A percentile compares a stretch with the other conserved stretches of the same genome.
phyloP scores from a whole-genome alignment of 2,329 filamentous ascomycete genomes.

The Hirsutella rhossiliensis region DNA sequence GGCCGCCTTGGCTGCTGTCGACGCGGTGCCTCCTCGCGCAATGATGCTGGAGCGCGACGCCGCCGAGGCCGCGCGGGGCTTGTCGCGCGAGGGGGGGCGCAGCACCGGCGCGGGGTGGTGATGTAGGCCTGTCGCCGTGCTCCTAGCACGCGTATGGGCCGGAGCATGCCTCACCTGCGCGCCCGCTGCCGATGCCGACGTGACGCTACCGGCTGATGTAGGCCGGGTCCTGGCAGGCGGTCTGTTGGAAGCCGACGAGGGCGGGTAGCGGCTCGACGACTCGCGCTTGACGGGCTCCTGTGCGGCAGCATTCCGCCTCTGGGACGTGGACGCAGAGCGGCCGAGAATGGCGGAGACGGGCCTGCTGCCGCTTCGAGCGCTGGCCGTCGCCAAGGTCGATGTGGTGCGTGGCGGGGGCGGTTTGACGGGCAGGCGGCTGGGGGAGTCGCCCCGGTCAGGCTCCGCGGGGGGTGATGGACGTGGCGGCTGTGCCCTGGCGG shows the following conservation, averaged over 20 bases:
- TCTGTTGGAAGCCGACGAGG: slow-evolving; percentile 18
- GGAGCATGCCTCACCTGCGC: slow-evolving; percentile 9
- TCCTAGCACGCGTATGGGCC: slow-evolving; percentile 19
- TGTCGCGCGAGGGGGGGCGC: slow-evolving; percentile 17
- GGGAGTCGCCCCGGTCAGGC: slow-evolving; percentile 27
- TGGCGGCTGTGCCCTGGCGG: slow-evolving; percentile 1
- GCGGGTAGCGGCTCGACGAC: slow-evolving; percentile 16
- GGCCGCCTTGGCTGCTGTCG: slow-evolving; percentile 10
- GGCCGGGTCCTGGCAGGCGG: slow-evolving; percentile 14
- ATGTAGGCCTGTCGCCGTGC: slow-evolving; percentile 15
- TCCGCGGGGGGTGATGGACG: slow-evolving; percentile 2
- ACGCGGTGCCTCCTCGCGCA: slow-evolving; percentile 2
- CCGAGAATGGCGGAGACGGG: slow-evolving; percentile 5
- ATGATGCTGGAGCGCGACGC: slow-evolving; percentile 9
- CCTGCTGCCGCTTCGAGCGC: slow-evolving; percentile 3
- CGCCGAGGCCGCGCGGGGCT: neutral
- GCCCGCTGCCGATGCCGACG: neutral
- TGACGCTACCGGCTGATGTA: slow-evolving; percentile 15
- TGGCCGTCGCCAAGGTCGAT: slow-evolving; percentile 9
- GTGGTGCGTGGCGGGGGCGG: slow-evolving; percentile 19
- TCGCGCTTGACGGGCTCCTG: slow-evolving; percentile 9
- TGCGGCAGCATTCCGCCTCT: neutral
- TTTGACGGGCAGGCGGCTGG: slow-evolving; percentile 38
- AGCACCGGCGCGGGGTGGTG: slow-evolving; percentile 12
- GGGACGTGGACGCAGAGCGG: slow-evolving; percentile 10